Percentiles rank a stretch among this genome's conserved stretches.
Evolutionary conservation across 257 asterid genomes (phyloP).

Genomic region (Hygrophila difformis): DNA sequence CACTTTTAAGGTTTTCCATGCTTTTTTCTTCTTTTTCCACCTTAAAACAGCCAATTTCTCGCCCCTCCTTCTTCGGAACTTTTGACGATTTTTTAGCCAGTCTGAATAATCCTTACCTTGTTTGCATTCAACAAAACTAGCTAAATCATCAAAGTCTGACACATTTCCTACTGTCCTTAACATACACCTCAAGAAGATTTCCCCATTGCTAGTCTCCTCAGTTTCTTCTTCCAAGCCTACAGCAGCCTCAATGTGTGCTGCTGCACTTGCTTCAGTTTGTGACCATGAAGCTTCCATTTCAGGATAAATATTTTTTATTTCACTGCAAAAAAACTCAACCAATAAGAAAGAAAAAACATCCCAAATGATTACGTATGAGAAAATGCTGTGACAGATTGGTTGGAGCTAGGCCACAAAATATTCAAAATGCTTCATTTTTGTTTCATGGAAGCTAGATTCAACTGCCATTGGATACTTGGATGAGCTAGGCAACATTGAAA

Average conservation of each 20-base stretch:
- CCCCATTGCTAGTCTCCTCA: conserved; percentile 58
- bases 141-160: conserved; percentile 44
- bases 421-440: too few species aligned
- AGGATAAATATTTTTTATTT: conserved; percentile 9
- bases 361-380: neutral
- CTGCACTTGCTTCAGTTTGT: conserved; percentile 18
- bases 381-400: neutral
- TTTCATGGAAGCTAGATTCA: too few species aligned
- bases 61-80: conserved; percentile 42
- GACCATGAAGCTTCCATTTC: conserved; percentile 17
- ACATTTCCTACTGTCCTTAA: conserved; percentile 3
- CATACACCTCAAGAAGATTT: conserved; percentile 48
- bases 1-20: conserved; percentile 34
- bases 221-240: conserved; percentile 45
- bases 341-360: conserved; percentile 8
- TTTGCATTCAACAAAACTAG: conserved; percentile 57
- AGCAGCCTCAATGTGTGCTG: conserved; percentile 18
- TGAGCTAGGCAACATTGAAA: too few species aligned
- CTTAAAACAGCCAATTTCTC: conserved; percentile 47
- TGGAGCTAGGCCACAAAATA: too few species aligned
- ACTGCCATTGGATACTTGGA: too few species aligned
- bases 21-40: conserved; percentile 59
- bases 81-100: conserved; percentile 57
- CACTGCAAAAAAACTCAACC: conserved; percentile 16
- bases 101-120: conserved; percentile 54